phyloP scores from a whole-genome alignment of 345 rosid genomes.

The Salix udensis region DNA sequence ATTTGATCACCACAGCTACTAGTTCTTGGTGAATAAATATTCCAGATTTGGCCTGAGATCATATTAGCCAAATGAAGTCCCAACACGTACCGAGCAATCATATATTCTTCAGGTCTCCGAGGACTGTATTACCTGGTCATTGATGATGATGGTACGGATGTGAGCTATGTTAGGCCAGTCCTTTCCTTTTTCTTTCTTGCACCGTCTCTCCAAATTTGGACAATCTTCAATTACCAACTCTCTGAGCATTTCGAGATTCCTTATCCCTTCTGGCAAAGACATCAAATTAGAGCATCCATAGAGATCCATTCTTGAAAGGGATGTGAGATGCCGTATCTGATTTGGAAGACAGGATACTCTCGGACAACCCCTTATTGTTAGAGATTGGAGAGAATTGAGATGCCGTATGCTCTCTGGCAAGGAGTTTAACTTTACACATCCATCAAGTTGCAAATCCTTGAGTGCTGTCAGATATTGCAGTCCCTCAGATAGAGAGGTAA shows the following conservation, averaged over 20 bases:
- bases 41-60: too few species aligned
- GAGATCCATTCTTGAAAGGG: not conserved
- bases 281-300: not conserved
- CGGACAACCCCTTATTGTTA: rapidly evolving
- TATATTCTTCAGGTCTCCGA: too few species aligned
- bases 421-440: not conserved
- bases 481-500: not conserved
- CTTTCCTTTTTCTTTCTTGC: not conserved
- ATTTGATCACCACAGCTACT: too few species aligned
- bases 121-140: slow-evolving; percentile 7
- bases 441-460: not conserved
- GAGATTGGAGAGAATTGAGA: not conserved
- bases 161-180: not conserved
- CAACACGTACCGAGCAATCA: too few species aligned
- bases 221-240: not conserved
- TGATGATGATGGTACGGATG: not conserved
- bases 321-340: not conserved
- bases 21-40: too few species aligned
- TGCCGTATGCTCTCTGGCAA: not conserved
- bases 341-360: not conserved
- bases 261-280: not conserved
- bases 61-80: too few species aligned
- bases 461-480: not conserved
- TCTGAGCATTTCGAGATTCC: not conserved
- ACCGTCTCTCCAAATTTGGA: not conserved